Conservation (phyloP, 2,329 filamentous ascomycete species). For the Akanthomyces dipterigenus region DNA sequence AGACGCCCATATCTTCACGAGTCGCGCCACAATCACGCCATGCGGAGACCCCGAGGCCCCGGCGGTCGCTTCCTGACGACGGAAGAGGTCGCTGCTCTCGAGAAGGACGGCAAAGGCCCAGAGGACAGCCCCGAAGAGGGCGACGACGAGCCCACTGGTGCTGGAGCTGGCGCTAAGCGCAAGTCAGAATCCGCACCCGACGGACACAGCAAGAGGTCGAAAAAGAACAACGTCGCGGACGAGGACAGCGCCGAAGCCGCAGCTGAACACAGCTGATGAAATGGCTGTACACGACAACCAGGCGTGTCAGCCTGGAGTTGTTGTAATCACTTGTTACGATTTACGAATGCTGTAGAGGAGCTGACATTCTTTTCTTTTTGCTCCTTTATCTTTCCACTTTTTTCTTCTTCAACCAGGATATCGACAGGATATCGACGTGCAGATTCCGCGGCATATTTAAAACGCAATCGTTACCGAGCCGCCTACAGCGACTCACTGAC, state of each 20-base stretch:
- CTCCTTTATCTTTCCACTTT: background rate
- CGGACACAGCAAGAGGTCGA: conserved; percentile 50
- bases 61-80: conserved; percentile 94
- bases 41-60: conserved; percentile 88
- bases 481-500: background rate
- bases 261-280: conserved; percentile 32
- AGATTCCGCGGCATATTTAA: background rate
- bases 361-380: background rate
- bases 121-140: conserved; percentile 23
- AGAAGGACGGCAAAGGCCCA: conserved; percentile 49
- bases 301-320: background rate
- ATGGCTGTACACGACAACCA: conserved; percentile 5
- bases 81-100: conserved; percentile 88
- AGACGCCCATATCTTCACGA: conserved; percentile 97
- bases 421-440: background rate
- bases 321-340: conserved; percentile 6
- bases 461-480: background rate
- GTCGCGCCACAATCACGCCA: conserved; percentile 95
- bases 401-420: background rate
- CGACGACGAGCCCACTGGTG: conserved; percentile 25
- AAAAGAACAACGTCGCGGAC: conserved; percentile 39
- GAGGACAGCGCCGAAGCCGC: conserved; percentile 30
- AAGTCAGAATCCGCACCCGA: conserved; percentile 48
- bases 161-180: conserved; percentile 48
- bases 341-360: conserved; percentile 7